phyloP scores from a whole-genome alignment of 208 protist species.

The Crithidia fasciculata region DNA sequence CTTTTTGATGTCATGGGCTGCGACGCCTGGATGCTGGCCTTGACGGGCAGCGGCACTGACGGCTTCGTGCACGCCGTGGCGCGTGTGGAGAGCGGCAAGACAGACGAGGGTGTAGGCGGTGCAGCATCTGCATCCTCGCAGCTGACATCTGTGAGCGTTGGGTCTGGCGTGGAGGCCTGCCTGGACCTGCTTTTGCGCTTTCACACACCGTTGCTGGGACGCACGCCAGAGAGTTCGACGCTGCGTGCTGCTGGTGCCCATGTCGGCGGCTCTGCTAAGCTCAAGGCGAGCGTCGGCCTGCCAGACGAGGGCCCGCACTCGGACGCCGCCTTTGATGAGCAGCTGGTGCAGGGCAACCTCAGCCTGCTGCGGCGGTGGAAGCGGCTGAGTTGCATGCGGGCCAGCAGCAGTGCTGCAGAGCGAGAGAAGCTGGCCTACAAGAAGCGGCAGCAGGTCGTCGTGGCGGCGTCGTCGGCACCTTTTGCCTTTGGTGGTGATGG shows the following conservation, averaged over 20 bases:
- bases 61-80: background rate
- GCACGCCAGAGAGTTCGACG: background rate
- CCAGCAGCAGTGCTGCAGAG: conserved; percentile 9
- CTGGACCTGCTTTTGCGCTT: conserved; percentile 23
- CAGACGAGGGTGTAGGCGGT: background rate
- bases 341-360: conserved; percentile 17
- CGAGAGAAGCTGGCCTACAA: conserved; percentile 12
- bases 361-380: conserved; percentile 27
- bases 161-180: conserved; percentile 15
- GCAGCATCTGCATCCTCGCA: background rate
- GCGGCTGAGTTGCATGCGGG: conserved; percentile 28
- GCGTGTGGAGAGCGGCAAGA: background rate
- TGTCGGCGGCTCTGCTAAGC: background rate
- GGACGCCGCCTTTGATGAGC: conserved; percentile 14
- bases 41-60: conserved; percentile 26
- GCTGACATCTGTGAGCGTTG: background rate
- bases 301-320: background rate
- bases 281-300: background rate
- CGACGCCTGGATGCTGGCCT: conserved; percentile 79
- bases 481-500: too few relatives aligned
- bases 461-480: background rate
- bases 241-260: background rate
- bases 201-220: conserved; percentile 24
- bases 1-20: conserved; percentile 63
- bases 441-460: background rate